Conservation (phyloP, 139 green algal species). For the Chlamydomonas incerta region DNA sequence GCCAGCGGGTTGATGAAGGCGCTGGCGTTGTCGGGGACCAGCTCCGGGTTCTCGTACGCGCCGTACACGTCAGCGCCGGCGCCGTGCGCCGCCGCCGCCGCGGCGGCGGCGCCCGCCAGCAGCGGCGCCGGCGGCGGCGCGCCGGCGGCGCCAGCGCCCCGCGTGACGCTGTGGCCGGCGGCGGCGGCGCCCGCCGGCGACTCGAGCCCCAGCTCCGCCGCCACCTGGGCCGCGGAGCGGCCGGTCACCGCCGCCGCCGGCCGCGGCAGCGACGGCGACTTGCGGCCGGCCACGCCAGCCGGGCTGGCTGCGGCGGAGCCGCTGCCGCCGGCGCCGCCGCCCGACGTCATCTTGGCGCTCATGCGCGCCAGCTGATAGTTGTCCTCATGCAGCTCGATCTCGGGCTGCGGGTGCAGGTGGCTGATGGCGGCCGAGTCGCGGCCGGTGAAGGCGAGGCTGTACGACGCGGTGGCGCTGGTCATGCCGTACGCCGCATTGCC, state of each 20-base stretch:
- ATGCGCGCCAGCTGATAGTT: background rate
- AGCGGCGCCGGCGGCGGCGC: too few relatives aligned
- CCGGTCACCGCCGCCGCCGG: background rate
- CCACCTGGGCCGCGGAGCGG: background rate
- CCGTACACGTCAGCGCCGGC: background rate
- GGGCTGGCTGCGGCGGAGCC: too few relatives aligned
- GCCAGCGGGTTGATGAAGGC: slow-evolving; percentile 24
- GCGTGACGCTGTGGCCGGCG: background rate
- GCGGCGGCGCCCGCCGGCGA: background rate
- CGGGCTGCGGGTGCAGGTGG: background rate
- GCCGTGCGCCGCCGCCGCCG: too few relatives aligned
- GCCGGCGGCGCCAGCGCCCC: too few relatives aligned
- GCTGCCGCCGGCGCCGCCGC: too few relatives aligned
- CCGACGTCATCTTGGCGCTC: background rate
- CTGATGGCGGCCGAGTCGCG: background rate
- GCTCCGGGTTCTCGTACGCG: too few relatives aligned
- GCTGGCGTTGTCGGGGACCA: background rate
- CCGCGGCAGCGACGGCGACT: background rate
- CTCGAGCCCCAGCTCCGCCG: background rate
- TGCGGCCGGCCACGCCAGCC: background rate
- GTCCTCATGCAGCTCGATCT: background rate
- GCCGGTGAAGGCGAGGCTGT: background rate
- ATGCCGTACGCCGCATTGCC: background rate
- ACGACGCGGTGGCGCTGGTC: background rate
- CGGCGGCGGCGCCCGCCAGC: too few relatives aligned